Evolutionary conservation across 352 stramenopile genomes (phyloP), one percentile per base, ranked within the genome.

Genomic region (Pythium monospermum): DNA sequence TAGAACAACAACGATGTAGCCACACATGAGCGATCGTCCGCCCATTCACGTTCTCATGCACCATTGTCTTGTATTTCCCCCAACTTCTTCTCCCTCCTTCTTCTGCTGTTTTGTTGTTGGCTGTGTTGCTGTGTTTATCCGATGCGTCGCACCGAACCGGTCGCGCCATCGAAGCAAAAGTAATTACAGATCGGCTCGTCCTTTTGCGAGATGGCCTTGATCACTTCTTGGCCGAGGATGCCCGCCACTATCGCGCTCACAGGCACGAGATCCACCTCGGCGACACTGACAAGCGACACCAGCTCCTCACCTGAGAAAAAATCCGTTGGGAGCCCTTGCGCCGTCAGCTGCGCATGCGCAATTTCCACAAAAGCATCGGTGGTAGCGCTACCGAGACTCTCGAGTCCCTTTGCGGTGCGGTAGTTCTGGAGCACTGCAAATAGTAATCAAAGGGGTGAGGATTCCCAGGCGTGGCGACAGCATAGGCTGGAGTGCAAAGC

Each of bases 201-300:
- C 61, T 98, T 98, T 39, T 92, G 85, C 46, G 87, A 97, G 32
- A 99, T 91, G n/a, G 89, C 88, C 69, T 99, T 99, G 71, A 99
- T 96, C 32, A 99, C 76, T 79, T 99, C 97, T 63, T 99, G 97
- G 5, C 95, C 96, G 35, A 99, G 53, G 36, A 99, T 91, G 25
- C 97, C 96, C 18, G 96, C 97, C 37, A 99, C 64, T 25, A 99
- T 96, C 22, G 96, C 95, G 55, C 89, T 97, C 30, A 99, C 82
- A 1, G 95, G 94, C 43, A 87, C 87, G 22, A 98, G 53, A 38
- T 94, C 78, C 11, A 73, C 59, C 16, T 73, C 44, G 3, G 67
- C 60, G 37, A 83, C 68, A 12, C 59, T 47, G 6, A 69, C 59
- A 7, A 94, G 58, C 26, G 66, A 50, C 73, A 69, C 53, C 30